Percentiles rank a stretch among this genome's conserved stretches.
Conservation (phyloP, 108 stramenopile genomes). For the Mediolabrus comicus region DNA sequence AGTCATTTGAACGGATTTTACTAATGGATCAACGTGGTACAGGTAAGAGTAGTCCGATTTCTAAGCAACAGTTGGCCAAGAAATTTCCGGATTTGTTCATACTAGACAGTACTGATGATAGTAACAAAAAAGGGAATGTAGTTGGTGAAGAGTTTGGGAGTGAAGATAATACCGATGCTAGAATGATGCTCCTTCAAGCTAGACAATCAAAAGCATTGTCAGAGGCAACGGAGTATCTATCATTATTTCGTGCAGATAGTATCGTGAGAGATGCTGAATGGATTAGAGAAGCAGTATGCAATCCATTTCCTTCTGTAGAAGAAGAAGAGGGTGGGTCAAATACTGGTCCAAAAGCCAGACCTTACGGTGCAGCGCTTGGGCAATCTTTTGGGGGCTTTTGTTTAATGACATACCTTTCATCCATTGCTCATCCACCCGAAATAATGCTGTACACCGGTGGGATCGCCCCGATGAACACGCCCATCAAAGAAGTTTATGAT, state of each 20-base stretch:
- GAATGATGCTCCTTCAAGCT: conserved; percentile 21
- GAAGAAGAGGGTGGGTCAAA: conserved; percentile 1
- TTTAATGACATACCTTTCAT: conserved; percentile 86
- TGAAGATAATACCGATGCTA: not conserved
- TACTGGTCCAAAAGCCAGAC: conserved; percentile 1
- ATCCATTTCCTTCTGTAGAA: conserved; percentile 17
- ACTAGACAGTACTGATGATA: conserved; percentile 43
- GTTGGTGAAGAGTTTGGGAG: conserved; percentile 4
- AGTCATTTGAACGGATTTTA: conserved; percentile 63
- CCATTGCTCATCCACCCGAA: conserved; percentile 61
- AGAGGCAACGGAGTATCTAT: conserved; percentile 72
- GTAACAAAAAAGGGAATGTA: not conserved
- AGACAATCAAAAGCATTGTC: conserved; percentile 46
- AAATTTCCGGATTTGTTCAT: conserved; percentile 80
- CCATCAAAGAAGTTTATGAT: conserved; percentile 46
- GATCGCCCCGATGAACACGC: conserved; percentile 84
- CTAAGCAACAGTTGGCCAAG: conserved; percentile 66
- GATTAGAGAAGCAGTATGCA: conserved; percentile 67
- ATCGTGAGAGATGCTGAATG: conserved; percentile 91
- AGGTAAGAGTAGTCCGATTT: conserved; percentile 78
- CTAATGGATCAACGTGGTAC: conserved; percentile 97
- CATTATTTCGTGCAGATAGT: conserved; percentile 85
- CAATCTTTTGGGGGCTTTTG: conserved; percentile 96
- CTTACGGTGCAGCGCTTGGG: conserved; percentile 85
- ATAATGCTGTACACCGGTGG: conserved; percentile 88